Base-by-base conservation (phyloP, 2,329 filamentous ascomycete genomes). In the Colletotrichum sp. region DNA sequence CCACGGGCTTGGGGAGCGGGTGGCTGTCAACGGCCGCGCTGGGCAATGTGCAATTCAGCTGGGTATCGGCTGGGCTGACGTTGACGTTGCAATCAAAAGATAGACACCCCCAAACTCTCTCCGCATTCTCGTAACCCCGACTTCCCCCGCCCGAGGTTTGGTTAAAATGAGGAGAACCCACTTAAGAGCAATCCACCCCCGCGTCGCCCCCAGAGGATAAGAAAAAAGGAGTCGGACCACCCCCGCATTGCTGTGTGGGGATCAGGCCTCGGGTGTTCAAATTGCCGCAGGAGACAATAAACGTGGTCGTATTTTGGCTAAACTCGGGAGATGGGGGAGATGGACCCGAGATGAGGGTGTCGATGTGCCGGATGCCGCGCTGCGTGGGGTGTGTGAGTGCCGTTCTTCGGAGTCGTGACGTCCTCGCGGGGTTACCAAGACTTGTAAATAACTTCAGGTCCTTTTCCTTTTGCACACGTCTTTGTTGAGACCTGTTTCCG, bases 31-130 rank as follows among this genome's bases (percentile, higher is more conserved):
- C 18, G 69, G 26, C 44, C 7, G 57, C 34, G n/a, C 36, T 44
- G n/a, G 34, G 21, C 49, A 15, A 8, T 12, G 24, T 34, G 28
- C 5, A 10, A 52, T 52, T 21, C n/a, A 52, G 44, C n/a, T 66
- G 73, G 57, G 16, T 24, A 21, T 12, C 44, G n/a, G 32, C 10
- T 62, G 26, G 59, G 7, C 28, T 64, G 63, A 28, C 44, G 59
- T 57, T 60, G 57, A 73, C 59, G 73, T 65, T 69, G 69, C 44
- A 21, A 52, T 52, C 10, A 21, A 44, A 21, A 13, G n/a, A 52
- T 3, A 69, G 13, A 59, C 26, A 73, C 44, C 70, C 70, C 74
- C 71, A 65, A 65, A 66, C 65, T 76, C 70, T 72, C 73, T 55
- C 71, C 64, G 64, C 74, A 74, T 39, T 34, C 36, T 36, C 34